These are phyloP conservation scores for Conticribra weissflogii DNA, from an alignment of 108 stramenopile species.

Conservation along the genomic window DNA sequence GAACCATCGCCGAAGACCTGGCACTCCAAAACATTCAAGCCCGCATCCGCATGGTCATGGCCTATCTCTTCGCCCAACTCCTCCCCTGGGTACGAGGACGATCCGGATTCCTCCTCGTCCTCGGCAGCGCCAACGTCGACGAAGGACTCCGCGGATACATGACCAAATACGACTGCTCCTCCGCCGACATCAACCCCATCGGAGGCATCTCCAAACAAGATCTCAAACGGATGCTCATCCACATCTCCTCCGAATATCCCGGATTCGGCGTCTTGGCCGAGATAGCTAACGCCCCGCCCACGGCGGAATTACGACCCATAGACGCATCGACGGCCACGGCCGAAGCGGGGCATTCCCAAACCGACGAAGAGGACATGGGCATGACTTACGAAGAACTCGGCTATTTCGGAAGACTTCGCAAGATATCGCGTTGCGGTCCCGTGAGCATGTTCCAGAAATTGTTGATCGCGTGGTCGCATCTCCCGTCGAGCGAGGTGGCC, in stretches of 20 bases:
- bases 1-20: slow-evolving; percentile 91
- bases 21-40: slow-evolving; percentile 99
- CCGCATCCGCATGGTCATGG: slow-evolving; percentile 95
- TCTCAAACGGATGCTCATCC: slow-evolving; percentile 85
- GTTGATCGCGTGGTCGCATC: slow-evolving; percentile 74
- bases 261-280: slow-evolving; percentile 76
- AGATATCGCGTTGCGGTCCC: slow-evolving; percentile 91
- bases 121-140: slow-evolving; percentile 98
- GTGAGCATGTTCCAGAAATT: slow-evolving; percentile 94
- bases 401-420: slow-evolving; percentile 92
- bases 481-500: slow-evolving; percentile 81
- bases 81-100: slow-evolving; percentile 93
- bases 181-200: slow-evolving; percentile 98
- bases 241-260: slow-evolving; percentile 71
- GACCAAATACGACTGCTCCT: slow-evolving; percentile 99
- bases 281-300: slow-evolving; percentile 95
- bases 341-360: slow-evolving; percentile 80
- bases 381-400: slow-evolving; percentile 98
- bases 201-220: slow-evolving; percentile 96
- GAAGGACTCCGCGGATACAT: slow-evolving; percentile 98
- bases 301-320: slow-evolving; percentile 95
- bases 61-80: slow-evolving; percentile 97
- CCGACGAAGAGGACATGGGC: slow-evolving; percentile 99
- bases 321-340: slow-evolving; percentile 49
- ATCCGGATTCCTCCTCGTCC: slow-evolving; percentile 92